These are phyloP conservation scores for Talaromyces sp. DNA, from an alignment of 2,329 filamentous ascomycete species.

Conservation along the genomic window DNA sequence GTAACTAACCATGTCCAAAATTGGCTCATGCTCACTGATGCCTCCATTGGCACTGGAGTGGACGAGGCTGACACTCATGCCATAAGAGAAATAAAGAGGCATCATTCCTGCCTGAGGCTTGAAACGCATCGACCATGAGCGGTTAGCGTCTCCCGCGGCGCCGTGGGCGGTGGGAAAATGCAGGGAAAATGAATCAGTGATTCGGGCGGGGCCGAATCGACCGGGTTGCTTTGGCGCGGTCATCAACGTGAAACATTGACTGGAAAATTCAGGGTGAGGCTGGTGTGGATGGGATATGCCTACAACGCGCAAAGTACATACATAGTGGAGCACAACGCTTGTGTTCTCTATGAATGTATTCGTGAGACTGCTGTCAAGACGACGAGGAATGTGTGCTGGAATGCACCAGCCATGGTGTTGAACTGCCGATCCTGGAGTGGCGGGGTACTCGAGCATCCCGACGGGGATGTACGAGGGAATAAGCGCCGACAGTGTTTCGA, in stretches of 20 bases:
- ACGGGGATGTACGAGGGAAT: background rate
- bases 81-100: background rate
- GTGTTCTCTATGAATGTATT: no score
- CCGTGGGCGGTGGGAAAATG: background rate
- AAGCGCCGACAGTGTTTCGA: background rate
- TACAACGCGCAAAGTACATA: no score
- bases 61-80: background rate
- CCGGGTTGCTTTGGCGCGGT: background rate
- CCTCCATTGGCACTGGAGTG: no score
- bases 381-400: background rate
- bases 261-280: background rate
- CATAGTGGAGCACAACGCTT: no score
- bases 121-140: background rate
- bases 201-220: conserved; percentile 3
- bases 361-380: no score
- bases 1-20: background rate
- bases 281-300: background rate
- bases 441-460: background rate
- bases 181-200: background rate
- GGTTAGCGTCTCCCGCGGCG: background rate
- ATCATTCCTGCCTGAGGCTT: background rate
- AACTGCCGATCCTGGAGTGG: background rate
- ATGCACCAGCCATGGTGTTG: background rate
- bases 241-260: conserved; percentile 5
- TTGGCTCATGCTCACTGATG: background rate